Conservation (phyloP, 441 rosid genomes). For the Croton setiger region DNA sequence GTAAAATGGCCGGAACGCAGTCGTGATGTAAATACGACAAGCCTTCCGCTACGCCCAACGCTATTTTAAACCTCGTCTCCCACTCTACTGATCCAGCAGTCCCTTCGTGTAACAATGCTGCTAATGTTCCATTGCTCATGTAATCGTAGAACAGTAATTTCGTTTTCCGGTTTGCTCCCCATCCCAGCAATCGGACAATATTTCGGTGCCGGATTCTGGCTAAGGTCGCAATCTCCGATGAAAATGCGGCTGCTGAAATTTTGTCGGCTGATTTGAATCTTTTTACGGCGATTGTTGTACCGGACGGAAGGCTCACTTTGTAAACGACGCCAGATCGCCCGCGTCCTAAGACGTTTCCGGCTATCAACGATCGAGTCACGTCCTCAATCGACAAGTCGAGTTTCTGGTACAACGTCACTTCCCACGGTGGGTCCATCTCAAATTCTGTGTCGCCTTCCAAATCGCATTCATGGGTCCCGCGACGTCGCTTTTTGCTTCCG, state of each 20-base stretch:
- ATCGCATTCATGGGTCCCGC: slow-evolving; percentile 30
- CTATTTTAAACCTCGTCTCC: slow-evolving; percentile 70
- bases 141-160: slow-evolving; percentile 71
- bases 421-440: slow-evolving; percentile 79
- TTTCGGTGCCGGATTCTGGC: slow-evolving; percentile 83
- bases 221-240: slow-evolving; percentile 71
- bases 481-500: slow-evolving; percentile 37
- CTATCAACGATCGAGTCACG: slow-evolving; percentile 44
- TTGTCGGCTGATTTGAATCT: slow-evolving; percentile 51
- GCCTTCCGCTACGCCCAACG: slow-evolving; percentile 77
- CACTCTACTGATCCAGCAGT: slow-evolving; percentile 42
- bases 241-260: slow-evolving; percentile 56
- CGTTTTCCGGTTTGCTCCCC: slow-evolving; percentile 69
- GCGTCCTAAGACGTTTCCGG: slow-evolving; percentile 61
- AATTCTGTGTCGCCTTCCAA: slow-evolving; percentile 34
- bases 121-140: slow-evolving; percentile 63
- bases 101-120: slow-evolving; percentile 51
- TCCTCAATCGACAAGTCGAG: slow-evolving; percentile 73
- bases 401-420: slow-evolving; percentile 76
- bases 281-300: slow-evolving; percentile 60
- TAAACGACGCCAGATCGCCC: slow-evolving; percentile 87
- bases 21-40: slow-evolving; percentile 85
- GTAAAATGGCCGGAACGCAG: slow-evolving; percentile 77
- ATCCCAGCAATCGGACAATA: slow-evolving; percentile 74
- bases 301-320: slow-evolving; percentile 47